phyloP scores from a whole-genome alignment of 495 filamentous ascomycete species.

The Halenospora varia region DNA sequence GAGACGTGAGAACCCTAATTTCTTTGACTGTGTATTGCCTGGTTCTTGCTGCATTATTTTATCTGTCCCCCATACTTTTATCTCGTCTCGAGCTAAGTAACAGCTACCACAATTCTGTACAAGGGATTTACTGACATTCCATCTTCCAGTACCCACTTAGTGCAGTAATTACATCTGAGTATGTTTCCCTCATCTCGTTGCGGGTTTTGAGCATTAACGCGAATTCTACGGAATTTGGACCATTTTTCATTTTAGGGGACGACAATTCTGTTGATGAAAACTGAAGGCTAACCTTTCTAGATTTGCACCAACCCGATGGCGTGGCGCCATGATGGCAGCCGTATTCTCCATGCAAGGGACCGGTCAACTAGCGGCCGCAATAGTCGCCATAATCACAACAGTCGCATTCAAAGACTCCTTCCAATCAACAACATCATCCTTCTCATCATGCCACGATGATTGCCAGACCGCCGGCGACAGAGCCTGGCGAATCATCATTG shows the following conservation, averaged over 20 bases:
- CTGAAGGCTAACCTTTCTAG: too few species aligned
- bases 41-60: too few species aligned
- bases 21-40: too few species aligned
- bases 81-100: too few species aligned
- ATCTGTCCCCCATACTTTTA: too few species aligned
- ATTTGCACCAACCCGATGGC: constrained; percentile 80
- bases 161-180: constrained; percentile 80
- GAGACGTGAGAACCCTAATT: too few species aligned
- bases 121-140: too few species aligned
- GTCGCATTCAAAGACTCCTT: constrained; percentile 67
- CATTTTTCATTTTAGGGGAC: too few species aligned
- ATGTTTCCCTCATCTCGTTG: constrained; percentile 26
- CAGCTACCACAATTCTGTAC: too few species aligned
- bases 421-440: constrained; percentile 34
- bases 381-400: constrained; percentile 68
- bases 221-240: not conserved
- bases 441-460: constrained; percentile 48
- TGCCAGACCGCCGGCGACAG: constrained; percentile 72
- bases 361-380: constrained; percentile 57
- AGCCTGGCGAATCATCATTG: constrained; percentile 79
- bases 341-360: constrained; percentile 88
- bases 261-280: too few species aligned
- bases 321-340: constrained; percentile 83
- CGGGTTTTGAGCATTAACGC: not conserved
- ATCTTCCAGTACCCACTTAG: constrained; percentile 75